Base-by-base conservation (phyloP, 2,329 filamentous ascomycete species). In the Beauveria asiatica region DNA sequence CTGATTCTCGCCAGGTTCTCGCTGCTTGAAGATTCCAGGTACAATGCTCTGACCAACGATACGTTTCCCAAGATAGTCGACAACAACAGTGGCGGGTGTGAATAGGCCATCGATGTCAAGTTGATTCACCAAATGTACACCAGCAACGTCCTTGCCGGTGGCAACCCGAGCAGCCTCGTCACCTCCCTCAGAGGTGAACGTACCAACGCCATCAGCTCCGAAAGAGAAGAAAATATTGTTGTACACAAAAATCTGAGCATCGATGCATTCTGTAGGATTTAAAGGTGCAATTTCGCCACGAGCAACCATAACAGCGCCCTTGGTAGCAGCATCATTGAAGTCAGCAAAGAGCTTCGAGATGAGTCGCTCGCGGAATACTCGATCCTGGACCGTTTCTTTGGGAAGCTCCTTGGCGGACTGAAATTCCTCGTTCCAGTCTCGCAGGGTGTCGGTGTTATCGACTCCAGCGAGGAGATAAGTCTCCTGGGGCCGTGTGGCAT, bases 181-280 rank as follows among this genome's bases (percentile, higher is more conserved):
- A 21, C 94, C 94, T 65, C 94, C 94, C 76, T 99, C 94, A 3
- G 89, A 92, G 11, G 92, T 92, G 73, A 99, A 99, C 17, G 94
- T 99, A 48, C 94, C 93, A 50, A 97, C 94, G 57, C 94, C 95
- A 72, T 99, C 94, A 49, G 94, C 93, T 64, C 94, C 94, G 67
- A 97, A 97, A 0, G 94, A 97, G 79, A 96, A 99, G 79, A 99
- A 99, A 66, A 99, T 92, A 75, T 99, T 99, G 80, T 97, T 97
- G 80, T 97, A 97, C 25, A 99, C 93, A 69, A 96, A 99, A 65
- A 99, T 99, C 73, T 99, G 94, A 4, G 94, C 94, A 72, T 99
- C 93, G 66, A 83, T 85, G 64, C 82, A 86, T 76, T 99, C 94
- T 0, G 93, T 97, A 7, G 94, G 95, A 76, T 99, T 99, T 59